Percentiles rank a stretch among this genome's conserved stretches.
These are phyloP conservation scores for Batrachochytrium dendrobatidis DNA, from an alignment of 371 early-diverging fungal genomes.

Conservation along the genomic window DNA sequence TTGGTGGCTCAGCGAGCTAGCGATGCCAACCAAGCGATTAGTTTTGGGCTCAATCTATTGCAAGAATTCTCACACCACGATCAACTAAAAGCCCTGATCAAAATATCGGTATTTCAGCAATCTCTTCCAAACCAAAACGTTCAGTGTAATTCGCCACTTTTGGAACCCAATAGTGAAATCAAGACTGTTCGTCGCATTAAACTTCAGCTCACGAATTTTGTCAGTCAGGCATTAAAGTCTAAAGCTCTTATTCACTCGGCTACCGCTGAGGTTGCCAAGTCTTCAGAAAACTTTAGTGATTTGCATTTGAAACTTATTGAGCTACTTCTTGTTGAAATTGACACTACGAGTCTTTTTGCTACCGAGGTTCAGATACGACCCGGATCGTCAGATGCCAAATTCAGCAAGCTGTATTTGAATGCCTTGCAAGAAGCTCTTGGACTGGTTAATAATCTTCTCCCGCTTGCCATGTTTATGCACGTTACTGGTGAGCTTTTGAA, in stretches of 20 bases:
- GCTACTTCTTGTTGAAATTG: not conserved
- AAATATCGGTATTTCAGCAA: slow-evolving; percentile 53
- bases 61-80: slow-evolving; percentile 55
- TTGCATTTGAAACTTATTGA: slow-evolving; percentile 3
- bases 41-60: slow-evolving; percentile 57
- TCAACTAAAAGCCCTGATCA: slow-evolving; percentile 60
- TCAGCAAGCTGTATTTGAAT: slow-evolving; percentile 1
- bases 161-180: slow-evolving; percentile 1
- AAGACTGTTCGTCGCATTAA: slow-evolving; percentile 11
- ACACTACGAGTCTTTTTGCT: not conserved
- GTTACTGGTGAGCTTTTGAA: slow-evolving; percentile 60
- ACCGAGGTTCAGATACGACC: not conserved
- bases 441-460: slow-evolving; percentile 66
- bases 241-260: not conserved
- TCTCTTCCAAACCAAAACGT: slow-evolving; percentile 58
- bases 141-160: slow-evolving; percentile 14
- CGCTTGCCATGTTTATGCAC: slow-evolving; percentile 62
- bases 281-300: no score
- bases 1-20: slow-evolving; percentile 7
- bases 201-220: slow-evolving; percentile 8
- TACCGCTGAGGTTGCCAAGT: not conserved
- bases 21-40: slow-evolving; percentile 25
- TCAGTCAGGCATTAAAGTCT: slow-evolving; percentile 4
- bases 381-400: slow-evolving; percentile 2
- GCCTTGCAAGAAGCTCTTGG: slow-evolving; percentile 60